Percentiles rank a stretch among this genome's conserved stretches.
phyloP scores from a whole-genome alignment of 768 basidiomycete species.

The Amanita jacksonii region DNA sequence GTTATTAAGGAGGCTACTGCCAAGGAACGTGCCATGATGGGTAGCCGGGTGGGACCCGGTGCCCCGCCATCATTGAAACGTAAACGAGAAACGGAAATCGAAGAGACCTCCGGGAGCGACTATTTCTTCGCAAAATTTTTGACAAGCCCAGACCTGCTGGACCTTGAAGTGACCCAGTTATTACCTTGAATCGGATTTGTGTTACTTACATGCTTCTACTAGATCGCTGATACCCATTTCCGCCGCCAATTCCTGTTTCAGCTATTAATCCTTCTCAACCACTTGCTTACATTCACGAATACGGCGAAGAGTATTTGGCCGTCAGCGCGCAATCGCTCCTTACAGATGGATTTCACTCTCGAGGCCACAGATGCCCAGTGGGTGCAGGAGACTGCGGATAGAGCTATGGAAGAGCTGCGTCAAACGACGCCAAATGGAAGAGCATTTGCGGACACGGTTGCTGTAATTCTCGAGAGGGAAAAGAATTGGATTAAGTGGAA shows the following conservation, averaged over 20 bases:
- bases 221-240: slow-evolving; percentile 89
- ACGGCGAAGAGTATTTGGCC: slow-evolving; percentile 51
- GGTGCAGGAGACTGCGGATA: slow-evolving; percentile 62
- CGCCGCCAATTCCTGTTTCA: slow-evolving; percentile 91
- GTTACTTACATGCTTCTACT: slow-evolving; percentile 9
- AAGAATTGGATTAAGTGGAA: slow-evolving; percentile 91
- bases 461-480: slow-evolving; percentile 67
- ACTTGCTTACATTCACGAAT: slow-evolving; percentile 69
- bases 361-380: slow-evolving; percentile 60
- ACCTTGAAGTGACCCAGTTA: slow-evolving; percentile 71
- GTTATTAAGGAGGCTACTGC: slow-evolving; percentile 81
- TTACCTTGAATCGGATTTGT: background rate
- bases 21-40: slow-evolving; percentile 85
- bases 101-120: slow-evolving; percentile 48
- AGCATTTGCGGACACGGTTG: slow-evolving; percentile 66
- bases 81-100: slow-evolving; percentile 53
- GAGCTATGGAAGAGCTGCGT: slow-evolving; percentile 49
- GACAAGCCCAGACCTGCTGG: slow-evolving; percentile 78
- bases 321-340: slow-evolving; percentile 60
- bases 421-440: slow-evolving; percentile 74
- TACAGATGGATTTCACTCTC: slow-evolving; percentile 78
- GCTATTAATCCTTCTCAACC: slow-evolving; percentile 64
- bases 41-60: slow-evolving; percentile 42
- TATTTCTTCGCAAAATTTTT: slow-evolving; percentile 95
- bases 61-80: slow-evolving; percentile 41